phyloP scores from a whole-genome alignment of 805 yeast genomes.

The Metschnikowia borealis region DNA sequence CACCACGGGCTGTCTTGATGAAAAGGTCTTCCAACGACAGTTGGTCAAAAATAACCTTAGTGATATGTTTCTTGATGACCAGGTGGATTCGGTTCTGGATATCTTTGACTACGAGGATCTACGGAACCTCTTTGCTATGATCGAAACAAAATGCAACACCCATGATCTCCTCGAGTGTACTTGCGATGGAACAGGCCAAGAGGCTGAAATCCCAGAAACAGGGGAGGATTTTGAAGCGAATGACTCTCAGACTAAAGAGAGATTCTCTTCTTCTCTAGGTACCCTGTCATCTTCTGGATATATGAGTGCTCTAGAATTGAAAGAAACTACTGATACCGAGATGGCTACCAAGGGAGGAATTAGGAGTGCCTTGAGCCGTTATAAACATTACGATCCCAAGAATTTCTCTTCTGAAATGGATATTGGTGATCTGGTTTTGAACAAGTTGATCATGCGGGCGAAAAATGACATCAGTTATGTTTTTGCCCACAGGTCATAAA shows the following conservation, averaged over 20 bases:
- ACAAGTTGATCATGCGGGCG: constrained; percentile 9
- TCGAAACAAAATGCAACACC: constrained; percentile 56
- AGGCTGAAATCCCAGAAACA: constrained; percentile 19
- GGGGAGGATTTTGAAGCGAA: background rate
- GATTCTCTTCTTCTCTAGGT: background rate
- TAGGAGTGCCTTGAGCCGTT: constrained; percentile 56
- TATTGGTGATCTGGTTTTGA: constrained; percentile 14
- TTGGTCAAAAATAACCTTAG: constrained; percentile 78
- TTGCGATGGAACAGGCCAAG: constrained; percentile 46
- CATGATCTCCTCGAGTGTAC: constrained; percentile 70
- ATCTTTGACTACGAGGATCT: constrained; percentile 68
- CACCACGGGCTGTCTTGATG: constrained; percentile 89
- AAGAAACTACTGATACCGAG: constrained; percentile 23
- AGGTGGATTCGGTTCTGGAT: constrained; percentile 47
- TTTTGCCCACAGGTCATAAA: constrained; percentile 8
- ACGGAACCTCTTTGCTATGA: constrained; percentile 67
- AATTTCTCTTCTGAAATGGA: constrained; percentile 1
- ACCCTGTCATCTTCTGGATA: constrained; percentile 28
- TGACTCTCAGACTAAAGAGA: background rate
- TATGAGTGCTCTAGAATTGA: constrained; percentile 54
- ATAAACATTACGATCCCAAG: constrained; percentile 57
- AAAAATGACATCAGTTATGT: constrained; percentile 12
- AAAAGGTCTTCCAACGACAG: constrained; percentile 90
- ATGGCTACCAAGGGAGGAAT: constrained; percentile 40
- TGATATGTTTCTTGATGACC: constrained; percentile 54